phyloP scores from a whole-genome alignment of 202 grass and related monocot genomes.

The Cymbopogon flexuosus region DNA sequence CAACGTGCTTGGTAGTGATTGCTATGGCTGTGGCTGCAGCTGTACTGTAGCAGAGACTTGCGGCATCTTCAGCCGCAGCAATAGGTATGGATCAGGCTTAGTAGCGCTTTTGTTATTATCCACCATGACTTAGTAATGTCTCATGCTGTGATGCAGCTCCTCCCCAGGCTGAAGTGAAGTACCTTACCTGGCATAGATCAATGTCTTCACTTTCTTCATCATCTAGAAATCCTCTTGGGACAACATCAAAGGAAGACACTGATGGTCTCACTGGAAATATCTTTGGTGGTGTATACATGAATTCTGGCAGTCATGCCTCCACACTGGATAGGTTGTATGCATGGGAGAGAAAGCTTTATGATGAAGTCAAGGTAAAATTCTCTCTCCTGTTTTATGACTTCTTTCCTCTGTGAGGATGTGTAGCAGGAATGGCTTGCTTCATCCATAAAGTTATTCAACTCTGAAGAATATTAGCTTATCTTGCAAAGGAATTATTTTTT shows the following conservation, averaged over 20 bases:
- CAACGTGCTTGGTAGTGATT: background rate
- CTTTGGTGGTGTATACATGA: constrained; percentile 73
- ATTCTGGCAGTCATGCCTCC: constrained; percentile 90
- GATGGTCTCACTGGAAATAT: constrained; percentile 65
- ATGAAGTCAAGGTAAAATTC: constrained; percentile 89
- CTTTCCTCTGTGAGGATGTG: constrained; percentile 9
- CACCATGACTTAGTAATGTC: constrained; percentile 12
- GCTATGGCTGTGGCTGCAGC: background rate
- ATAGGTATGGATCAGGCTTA: background rate
- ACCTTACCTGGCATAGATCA: constrained; percentile 84
- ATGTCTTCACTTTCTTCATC: constrained; percentile 88
- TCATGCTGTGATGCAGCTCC: constrained; percentile 64
- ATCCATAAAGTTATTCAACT: background rate
- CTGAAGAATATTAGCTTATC: constrained; percentile 17
- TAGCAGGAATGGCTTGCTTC: background rate
- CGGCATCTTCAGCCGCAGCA: background rate
- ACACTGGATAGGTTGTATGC: constrained; percentile 90
- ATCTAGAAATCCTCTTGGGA: constrained; percentile 66
- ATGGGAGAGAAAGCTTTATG: constrained; percentile 99
- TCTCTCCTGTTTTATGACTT: constrained; percentile 17
- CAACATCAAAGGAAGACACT: constrained; percentile 45
- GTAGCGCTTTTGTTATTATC: constrained; percentile 12
- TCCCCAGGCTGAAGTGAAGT: constrained; percentile 58
- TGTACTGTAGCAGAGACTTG: background rate
- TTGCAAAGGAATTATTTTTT: background rate